Evolutionary conservation across 2,329 filamentous ascomycete species (phyloP).

Genomic region (Zasmidium citrigriseum): DNA sequence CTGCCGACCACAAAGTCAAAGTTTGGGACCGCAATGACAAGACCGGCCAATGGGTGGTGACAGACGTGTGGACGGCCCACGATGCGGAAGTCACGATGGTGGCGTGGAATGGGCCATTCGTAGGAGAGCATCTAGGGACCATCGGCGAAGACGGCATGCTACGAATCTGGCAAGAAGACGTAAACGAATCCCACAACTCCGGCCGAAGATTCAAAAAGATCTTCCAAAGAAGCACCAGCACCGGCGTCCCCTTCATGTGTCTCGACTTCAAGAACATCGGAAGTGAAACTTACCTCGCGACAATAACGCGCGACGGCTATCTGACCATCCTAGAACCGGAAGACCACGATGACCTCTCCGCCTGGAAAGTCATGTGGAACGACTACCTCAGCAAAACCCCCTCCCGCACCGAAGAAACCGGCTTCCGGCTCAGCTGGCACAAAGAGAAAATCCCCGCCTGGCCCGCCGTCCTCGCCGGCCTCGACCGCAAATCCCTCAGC

Average conservation of each 20-base stretch:
- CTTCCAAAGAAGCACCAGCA: conserved; percentile 63
- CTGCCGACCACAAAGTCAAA: conserved; percentile 88
- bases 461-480: conserved; percentile 74
- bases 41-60: conserved; percentile 74
- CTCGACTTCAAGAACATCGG: conserved; percentile 86
- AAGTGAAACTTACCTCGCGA: conserved; percentile 79
- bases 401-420: conserved; percentile 78
- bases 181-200: conserved; percentile 69
- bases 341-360: conserved; percentile 75
- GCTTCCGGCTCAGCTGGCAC: conserved; percentile 84
- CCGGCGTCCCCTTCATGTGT: conserved; percentile 70
- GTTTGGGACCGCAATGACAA: conserved; percentile 81
- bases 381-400: conserved; percentile 72
- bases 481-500: conserved; percentile 74
- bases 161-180: conserved; percentile 91
- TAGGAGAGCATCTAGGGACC: conserved; percentile 84
- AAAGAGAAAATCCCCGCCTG: conserved; percentile 82
- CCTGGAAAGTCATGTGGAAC: conserved; percentile 74
- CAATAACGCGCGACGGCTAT: conserved; percentile 79
- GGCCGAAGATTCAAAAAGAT: conserved; percentile 79
- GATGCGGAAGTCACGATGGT: conserved; percentile 88
- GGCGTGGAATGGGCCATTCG: conserved; percentile 89
- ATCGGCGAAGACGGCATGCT: conserved; percentile 88
- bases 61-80: conserved; percentile 88
- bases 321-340: conserved; percentile 83